Evolutionary conservation across 1,139 yeast species (phyloP), one percentile per base, ranked within the genome.

Genomic region (Wickerhamomyces sp.): DNA sequence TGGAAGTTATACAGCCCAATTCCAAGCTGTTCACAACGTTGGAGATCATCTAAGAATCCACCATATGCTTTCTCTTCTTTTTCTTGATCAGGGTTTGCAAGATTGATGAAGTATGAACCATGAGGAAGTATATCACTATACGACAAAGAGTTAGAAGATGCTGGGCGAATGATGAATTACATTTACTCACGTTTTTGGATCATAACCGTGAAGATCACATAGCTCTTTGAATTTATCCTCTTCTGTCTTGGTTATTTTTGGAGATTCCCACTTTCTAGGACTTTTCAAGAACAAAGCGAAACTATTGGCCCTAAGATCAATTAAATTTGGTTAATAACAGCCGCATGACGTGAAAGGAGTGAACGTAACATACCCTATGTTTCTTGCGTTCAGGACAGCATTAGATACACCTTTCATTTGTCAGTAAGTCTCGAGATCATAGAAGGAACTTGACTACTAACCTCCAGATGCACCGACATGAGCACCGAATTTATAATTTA

Each of bases 1-100:
- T 93, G 99, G 64, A 94, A 81, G 63, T 93, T 93, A 66, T 93
- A 93, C 29, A 84, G 70, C 0, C 96, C 96, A 51, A 93, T 84
- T 34, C 85, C 84, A 45, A 93, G 69, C 56, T 75, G 77, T 61
- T 93, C 99, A 65, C 99, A 93, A 53, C 99, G 69, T 52, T 75
- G 71, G 61, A 93, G 70, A 59, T 93, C 99, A 61, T 93, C 99
- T 10, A 91, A 52, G 52, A 93, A 84, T n/a, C 93, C 84, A 1
- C 72, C 81, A 57, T 76, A 81, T 2, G 96, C 85, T 58, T 87
- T 88, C 36, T 72, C 73, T 49, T 83, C 87, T 62, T 89, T 91
- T 51, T 80, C 95, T 3, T 68, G 66, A 56, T 89, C 96, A 0
- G 98, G 97, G 54, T 89, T 90, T 15, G 95, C 98, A 52, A 93